Conservation (phyloP, 2,329 filamentous ascomycete genomes). For the Sporothrix pallida region DNA sequence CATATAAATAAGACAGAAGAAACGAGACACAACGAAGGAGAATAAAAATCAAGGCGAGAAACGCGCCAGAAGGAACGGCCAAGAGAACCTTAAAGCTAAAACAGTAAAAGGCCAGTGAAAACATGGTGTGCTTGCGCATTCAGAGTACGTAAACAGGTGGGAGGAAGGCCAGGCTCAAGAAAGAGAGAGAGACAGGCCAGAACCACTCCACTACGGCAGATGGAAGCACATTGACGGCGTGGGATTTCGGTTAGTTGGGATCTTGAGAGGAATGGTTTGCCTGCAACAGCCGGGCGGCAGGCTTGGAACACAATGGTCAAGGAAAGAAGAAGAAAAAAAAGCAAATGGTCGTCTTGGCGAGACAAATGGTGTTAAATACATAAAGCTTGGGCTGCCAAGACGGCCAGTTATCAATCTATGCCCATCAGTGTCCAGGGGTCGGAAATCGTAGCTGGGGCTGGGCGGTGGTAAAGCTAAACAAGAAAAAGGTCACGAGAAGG, state of each 20-base stretch:
- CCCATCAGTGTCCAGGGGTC: neutral
- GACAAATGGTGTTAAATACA: neutral
- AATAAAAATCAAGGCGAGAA: too few relatives aligned
- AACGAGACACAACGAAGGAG: neutral
- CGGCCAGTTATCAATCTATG: slow-evolving; percentile 24
- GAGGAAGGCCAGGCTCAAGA: neutral
- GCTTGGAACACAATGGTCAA: neutral
- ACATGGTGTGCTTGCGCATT: neutral
- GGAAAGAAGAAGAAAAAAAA: too few relatives aligned
- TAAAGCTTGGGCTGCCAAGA: slow-evolving; percentile 15
- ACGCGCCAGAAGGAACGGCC: neutral
- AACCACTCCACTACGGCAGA: slow-evolving; percentile 9
- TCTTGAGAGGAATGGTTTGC: neutral
- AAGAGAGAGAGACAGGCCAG: neutral
- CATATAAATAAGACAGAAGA: too few relatives aligned
- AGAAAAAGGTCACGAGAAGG: neutral
- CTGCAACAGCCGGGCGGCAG: neutral
- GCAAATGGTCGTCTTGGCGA: neutral
- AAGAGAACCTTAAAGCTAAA: neutral
- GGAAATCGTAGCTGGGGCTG: neutral
- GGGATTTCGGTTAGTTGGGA: neutral
- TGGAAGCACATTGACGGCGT: neutral
- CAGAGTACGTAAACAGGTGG: neutral
- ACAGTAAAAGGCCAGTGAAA: neutral
- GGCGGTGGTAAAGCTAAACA: neutral